Conservation (phyloP, 2,329 filamentous ascomycete genomes). For the Cladosporium sp. region DNA sequence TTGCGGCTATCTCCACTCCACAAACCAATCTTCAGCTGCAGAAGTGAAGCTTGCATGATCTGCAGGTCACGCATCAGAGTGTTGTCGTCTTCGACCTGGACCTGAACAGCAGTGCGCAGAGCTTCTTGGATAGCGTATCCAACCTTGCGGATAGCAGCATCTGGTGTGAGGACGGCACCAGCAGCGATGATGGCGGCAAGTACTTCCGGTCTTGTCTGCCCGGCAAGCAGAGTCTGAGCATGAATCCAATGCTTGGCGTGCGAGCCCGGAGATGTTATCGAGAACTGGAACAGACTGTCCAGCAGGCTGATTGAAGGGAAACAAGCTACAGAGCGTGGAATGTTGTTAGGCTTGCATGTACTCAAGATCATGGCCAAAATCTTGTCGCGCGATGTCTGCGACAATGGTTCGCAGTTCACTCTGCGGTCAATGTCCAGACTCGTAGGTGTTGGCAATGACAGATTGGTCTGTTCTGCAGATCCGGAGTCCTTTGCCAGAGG, state of each 20-base stretch:
- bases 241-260: constrained; percentile 64
- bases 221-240: constrained; percentile 60
- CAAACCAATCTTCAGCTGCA: constrained; percentile 56
- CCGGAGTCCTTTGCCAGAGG: constrained; percentile 42
- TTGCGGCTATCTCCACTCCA: constrained; percentile 63
- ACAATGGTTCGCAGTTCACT: constrained; percentile 45
- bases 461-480: constrained; percentile 41
- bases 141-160: constrained; percentile 61
- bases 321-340: constrained; percentile 57
- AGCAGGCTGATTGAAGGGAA: constrained; percentile 64
- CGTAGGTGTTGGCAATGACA: constrained; percentile 44
- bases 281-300: constrained; percentile 64
- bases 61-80: constrained; percentile 54
- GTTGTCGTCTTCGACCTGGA: constrained; percentile 54
- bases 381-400: constrained; percentile 54
- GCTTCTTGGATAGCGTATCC: constrained; percentile 57
- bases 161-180: constrained; percentile 62
- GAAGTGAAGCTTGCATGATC: constrained; percentile 53
- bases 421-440: constrained; percentile 44
- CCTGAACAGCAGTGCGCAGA: constrained; percentile 43
- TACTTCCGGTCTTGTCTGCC: constrained; percentile 60
- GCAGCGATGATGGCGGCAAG: constrained; percentile 61
- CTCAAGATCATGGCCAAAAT: constrained; percentile 66
- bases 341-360: constrained; percentile 56
- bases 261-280: constrained; percentile 58